These are phyloP conservation scores for Haplosporangium gracile DNA, from an alignment of 192 early-diverging fungal genomes.

Conservation along the genomic window DNA sequence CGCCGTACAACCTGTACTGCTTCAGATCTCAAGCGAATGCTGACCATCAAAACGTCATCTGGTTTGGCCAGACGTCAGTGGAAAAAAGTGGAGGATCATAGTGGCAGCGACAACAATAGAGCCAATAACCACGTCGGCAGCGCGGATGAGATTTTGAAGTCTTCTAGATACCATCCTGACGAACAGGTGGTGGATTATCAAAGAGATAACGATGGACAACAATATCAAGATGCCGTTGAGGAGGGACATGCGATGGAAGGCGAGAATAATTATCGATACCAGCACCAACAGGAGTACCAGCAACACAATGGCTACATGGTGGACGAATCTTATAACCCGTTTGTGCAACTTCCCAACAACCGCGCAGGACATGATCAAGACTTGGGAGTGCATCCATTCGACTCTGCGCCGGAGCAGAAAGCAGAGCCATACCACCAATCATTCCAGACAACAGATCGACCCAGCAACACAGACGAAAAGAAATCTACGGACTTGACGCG, in stretches of 20 bases:
- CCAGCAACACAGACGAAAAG: not conserved
- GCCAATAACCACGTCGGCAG: not conserved
- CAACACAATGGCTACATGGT: not conserved
- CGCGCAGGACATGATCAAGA: not conserved
- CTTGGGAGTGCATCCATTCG: not conserved
- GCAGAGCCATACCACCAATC: not conserved
- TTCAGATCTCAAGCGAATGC: not conserved
- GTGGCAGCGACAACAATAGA: not conserved
- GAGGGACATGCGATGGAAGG: not conserved
- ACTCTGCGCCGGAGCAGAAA: not conserved
- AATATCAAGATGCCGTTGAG: not conserved
- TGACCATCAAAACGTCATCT: not conserved
- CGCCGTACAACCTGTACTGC: constrained; percentile 24
- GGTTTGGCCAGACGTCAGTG: not conserved
- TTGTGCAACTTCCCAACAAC: not conserved
- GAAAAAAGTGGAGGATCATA: not conserved
- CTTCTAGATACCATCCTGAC: constrained; percentile 15
- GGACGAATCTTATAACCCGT: not conserved
- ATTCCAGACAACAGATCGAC: not conserved
- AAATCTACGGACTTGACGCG: not conserved
- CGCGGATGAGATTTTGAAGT: constrained; percentile 26
- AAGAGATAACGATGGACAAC: not conserved
- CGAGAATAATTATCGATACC: not conserved
- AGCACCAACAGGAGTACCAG: not conserved
- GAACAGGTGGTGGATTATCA: not conserved